phyloP scores from a whole-genome alignment of 371 early-diverging fungal genomes.

The Umbelopsis sp. region DNA sequence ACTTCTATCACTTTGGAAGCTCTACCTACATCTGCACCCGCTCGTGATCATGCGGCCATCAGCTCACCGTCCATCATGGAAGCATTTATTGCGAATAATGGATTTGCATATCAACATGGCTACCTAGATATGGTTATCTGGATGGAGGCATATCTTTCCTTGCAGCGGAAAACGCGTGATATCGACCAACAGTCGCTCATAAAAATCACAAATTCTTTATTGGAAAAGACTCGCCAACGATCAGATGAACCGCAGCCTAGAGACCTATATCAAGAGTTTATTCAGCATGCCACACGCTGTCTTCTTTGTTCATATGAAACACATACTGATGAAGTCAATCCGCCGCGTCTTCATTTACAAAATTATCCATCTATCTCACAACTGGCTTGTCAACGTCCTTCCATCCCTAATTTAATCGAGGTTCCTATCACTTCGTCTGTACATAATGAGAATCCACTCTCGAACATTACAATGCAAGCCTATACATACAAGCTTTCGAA shows the following conservation, averaged over 20 bases:
- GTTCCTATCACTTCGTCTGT: not conserved
- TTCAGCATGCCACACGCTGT: not conserved
- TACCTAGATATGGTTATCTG: not conserved
- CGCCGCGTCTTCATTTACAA: not conserved
- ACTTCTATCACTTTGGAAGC: not conserved
- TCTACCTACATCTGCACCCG: not conserved
- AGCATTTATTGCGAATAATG: not conserved
- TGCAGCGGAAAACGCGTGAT: not conserved
- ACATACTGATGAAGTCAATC: not conserved
- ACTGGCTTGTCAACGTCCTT: not conserved
- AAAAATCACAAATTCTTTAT: not conserved
- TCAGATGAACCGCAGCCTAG: not conserved
- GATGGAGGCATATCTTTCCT: not conserved
- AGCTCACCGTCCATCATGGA: not conserved
- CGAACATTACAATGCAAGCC: not conserved
- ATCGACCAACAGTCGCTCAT: not conserved
- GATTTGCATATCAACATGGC: not conserved
- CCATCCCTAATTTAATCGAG: not conserved
- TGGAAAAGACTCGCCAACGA: not conserved
- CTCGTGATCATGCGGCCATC: not conserved
- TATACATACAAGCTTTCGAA: not conserved
- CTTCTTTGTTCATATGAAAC: not conserved
- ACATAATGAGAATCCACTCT: not conserved
- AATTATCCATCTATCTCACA: slow-evolving; percentile 5
- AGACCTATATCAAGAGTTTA: not conserved